These are phyloP conservation scores for Vitis rupestris DNA, from an alignment of 164 flowering plant genomes.

Conservation along the genomic window DNA sequence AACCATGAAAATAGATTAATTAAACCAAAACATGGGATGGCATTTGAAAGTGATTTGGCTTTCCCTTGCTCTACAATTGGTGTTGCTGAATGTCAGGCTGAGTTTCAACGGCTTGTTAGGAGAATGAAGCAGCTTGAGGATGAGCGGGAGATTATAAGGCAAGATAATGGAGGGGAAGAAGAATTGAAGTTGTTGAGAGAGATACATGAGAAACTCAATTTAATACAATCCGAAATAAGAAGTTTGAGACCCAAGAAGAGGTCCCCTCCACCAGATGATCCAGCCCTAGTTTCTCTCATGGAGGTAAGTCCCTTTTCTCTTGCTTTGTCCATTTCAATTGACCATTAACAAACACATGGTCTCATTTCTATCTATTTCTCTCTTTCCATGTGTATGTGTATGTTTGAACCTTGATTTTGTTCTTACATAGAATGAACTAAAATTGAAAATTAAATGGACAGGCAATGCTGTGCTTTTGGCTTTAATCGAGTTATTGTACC, in stretches of 20 bases:
- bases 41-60: slow-evolving; percentile 18
- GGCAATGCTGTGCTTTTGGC: slow-evolving; percentile 73
- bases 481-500: slow-evolving; percentile 24
- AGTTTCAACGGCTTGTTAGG: slow-evolving; percentile 34
- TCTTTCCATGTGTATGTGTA: not conserved
- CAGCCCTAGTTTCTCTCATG: slow-evolving; percentile 25
- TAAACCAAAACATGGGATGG: slow-evolving; percentile 19
- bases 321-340: slow-evolving; percentile 1
- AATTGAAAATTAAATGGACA: slow-evolving; percentile 23
- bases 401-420: not conserved
- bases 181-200: slow-evolving; percentile 55
- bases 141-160: slow-evolving; percentile 29
- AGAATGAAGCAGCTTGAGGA: slow-evolving; percentile 51
- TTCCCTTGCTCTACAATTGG: slow-evolving; percentile 13
- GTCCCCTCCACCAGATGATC: slow-evolving; percentile 30
- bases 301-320: slow-evolving; percentile 47
- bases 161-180: slow-evolving; percentile 39
- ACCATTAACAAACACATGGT: not conserved
- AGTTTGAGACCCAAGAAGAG: slow-evolving; percentile 28
- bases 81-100: slow-evolving; percentile 22
- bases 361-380: not conserved
- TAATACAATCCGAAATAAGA: slow-evolving; percentile 48
- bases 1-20: slow-evolving; percentile 18
- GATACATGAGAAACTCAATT: slow-evolving; percentile 51
- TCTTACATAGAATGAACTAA: not conserved